These are phyloP conservation scores for Fusarium lyarnte DNA, from an alignment of 2,329 filamentous ascomycete species.

Conservation along the genomic window DNA sequence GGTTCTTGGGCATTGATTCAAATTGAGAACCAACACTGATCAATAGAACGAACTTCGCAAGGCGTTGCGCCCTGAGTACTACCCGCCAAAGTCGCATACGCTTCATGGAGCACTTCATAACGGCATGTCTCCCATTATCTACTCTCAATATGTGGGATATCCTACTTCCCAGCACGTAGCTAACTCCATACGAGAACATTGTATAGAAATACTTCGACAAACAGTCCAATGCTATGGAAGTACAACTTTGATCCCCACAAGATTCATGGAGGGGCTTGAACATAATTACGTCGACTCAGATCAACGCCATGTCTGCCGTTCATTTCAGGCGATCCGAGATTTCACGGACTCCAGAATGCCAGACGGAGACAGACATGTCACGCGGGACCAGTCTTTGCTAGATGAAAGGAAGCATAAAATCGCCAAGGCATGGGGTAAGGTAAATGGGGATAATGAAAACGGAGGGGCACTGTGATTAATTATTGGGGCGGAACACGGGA, in stretches of 20 bases:
- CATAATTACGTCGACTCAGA: not conserved
- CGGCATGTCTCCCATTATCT: not conserved
- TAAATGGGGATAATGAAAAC: not conserved
- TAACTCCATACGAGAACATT: not conserved
- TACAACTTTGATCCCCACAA: not conserved
- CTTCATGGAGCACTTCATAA: not conserved
- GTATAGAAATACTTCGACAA: not conserved
- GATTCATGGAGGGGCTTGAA: not conserved
- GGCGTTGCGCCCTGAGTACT: not conserved
- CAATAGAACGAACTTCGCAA: not conserved
- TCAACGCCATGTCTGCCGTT: not conserved
- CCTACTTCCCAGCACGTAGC: too few species aligned
- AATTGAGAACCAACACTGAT: too few species aligned
- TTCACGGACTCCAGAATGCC: not conserved
- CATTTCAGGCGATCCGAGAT: not conserved
- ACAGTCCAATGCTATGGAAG: not conserved
- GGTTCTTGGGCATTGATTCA: fast-evolving
- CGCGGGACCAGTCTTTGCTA: not conserved
- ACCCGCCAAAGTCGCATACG: not conserved
- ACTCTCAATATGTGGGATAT: not conserved
- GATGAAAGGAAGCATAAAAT: not conserved
- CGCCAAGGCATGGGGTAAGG: not conserved
- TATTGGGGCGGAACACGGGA: too few species aligned
- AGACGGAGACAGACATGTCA: fast-evolving
- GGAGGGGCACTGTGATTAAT: not conserved